Percentiles rank a stretch among this genome's conserved stretches.
phyloP scores from a whole-genome alignment of 2,329 filamentous ascomycete species.

The Domatiomyces globalis region DNA sequence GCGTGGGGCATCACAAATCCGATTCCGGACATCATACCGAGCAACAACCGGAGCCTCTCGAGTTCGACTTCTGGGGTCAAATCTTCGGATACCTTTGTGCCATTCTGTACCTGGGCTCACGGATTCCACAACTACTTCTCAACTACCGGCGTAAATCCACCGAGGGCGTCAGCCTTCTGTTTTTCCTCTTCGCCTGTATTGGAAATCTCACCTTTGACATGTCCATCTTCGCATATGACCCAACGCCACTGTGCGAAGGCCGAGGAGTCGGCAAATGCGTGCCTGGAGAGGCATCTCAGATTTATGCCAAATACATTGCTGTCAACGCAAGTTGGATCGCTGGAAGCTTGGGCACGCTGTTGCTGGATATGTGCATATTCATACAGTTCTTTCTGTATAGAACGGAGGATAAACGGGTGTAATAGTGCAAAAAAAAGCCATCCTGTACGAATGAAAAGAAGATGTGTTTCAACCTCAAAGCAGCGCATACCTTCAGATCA shows the following conservation, averaged over 20 bases:
- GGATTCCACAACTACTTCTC: constrained; percentile 76
- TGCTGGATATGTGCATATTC: constrained; percentile 77
- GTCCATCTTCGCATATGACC: constrained; percentile 80
- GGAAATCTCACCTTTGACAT: constrained; percentile 90
- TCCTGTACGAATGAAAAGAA: too few species aligned
- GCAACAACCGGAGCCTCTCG: constrained; percentile 35
- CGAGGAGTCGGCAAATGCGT: constrained; percentile 40
- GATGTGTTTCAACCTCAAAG: too few species aligned
- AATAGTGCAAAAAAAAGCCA: too few species aligned
- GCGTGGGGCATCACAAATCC: constrained; percentile 25
- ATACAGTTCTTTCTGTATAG: constrained; percentile 82
- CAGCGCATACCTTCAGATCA: too few species aligned
- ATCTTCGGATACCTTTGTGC: constrained; percentile 91
- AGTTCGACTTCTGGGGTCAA: constrained; percentile 67
- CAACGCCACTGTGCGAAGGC: constrained; percentile 22
- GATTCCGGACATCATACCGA: constrained; percentile 20
- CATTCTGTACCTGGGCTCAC: constrained; percentile 71
- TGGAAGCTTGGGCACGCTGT: constrained; percentile 73
- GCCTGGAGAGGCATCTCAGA: constrained; percentile 47
- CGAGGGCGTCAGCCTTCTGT: constrained; percentile 82
- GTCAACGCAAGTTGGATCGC: constrained; percentile 85
- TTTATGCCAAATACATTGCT: constrained; percentile 71
- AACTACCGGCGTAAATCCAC: constrained; percentile 83
- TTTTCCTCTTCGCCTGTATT: constrained; percentile 92
- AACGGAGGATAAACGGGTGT: constrained; percentile 17